Base-by-base conservation (phyloP, 192 early-diverging fungal species). In the Radiomyces spectabilis region DNA sequence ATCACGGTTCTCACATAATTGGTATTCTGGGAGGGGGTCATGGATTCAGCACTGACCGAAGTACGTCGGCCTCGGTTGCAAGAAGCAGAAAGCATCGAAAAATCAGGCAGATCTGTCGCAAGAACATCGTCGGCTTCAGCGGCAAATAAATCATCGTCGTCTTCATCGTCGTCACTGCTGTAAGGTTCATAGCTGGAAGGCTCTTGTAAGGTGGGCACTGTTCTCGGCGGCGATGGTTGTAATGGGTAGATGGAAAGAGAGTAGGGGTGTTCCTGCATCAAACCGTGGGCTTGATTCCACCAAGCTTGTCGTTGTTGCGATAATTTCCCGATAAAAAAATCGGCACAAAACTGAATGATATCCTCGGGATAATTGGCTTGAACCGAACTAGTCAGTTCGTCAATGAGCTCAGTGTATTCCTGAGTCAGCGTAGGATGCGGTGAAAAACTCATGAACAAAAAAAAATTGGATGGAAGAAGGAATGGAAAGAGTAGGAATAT, bases 21-120 rank as follows among this genome's bases (percentile, higher is more conserved):
- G 53, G 85, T 85, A 45, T 83, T 81, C 42, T 80, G 75, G 27
- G 87, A 84, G 15, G 96, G 96, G 18, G 91, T 86, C 89, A 97
- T 95, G 39, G 93, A 94, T 69, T 99, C 94, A 32, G 96, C 94
- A 42, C 84, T 88, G 59, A 97, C 93, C 16, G 93, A 95, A 26
- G 92, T 91, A 40, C 96, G 89, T 37, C 94, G 86, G 8, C 87
- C 90, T 18, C 89, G 82, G 71, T 93, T 92, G 59, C 89, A 83
- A 41, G 78, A 68, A 25, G 81, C 76, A n/a, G 77, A 71, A 10
- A 55, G 51, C 7, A 52, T 43, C 39, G 57, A 40, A 19, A 63
- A 16, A 25, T 51, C 22, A 32, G 80, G 74, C 13, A 48, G 29
- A 8, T 60, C 53, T 6, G 44, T 45, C n/a, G 57, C 40, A 39